Evolutionary conservation across 73 alveolate species (phyloP).

Genomic region (Effrenium voratum): DNA sequence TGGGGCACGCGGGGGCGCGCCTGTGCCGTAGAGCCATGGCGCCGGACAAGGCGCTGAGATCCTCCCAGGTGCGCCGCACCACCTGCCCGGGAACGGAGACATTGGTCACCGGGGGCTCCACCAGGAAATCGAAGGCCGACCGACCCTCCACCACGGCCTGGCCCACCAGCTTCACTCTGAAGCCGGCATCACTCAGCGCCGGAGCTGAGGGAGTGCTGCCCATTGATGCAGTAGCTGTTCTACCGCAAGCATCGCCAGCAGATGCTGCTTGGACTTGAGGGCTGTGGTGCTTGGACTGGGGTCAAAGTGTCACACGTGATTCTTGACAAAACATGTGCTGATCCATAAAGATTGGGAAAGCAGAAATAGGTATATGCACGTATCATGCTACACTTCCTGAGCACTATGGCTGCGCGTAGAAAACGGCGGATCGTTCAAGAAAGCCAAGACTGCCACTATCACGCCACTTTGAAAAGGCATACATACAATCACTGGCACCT

Average conservation of each 20-base stretch:
- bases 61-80: conserved; percentile 31
- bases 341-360: too few relatives aligned
- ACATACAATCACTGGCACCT: too few relatives aligned
- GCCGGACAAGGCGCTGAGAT: background rate
- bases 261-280: too few relatives aligned
- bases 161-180: background rate
- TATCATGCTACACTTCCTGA: too few relatives aligned
- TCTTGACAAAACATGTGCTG: background rate
- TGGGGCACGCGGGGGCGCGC: background rate
- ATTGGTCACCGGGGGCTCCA: background rate
- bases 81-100: conserved; percentile 27
- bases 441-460: too few relatives aligned
- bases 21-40: conserved; percentile 23
- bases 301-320: background rate
- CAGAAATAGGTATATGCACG: background rate
- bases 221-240: too few relatives aligned
- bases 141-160: background rate
- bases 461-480: too few relatives aligned
- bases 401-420: too few relatives aligned
- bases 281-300: too few relatives aligned
- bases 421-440: too few relatives aligned
- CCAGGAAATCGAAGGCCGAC: background rate
- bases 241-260: too few relatives aligned
- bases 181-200: background rate
- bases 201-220: background rate